phyloP scores from a whole-genome alignment of 164 flowering plant species.

The Pachysandra terminalis region DNA sequence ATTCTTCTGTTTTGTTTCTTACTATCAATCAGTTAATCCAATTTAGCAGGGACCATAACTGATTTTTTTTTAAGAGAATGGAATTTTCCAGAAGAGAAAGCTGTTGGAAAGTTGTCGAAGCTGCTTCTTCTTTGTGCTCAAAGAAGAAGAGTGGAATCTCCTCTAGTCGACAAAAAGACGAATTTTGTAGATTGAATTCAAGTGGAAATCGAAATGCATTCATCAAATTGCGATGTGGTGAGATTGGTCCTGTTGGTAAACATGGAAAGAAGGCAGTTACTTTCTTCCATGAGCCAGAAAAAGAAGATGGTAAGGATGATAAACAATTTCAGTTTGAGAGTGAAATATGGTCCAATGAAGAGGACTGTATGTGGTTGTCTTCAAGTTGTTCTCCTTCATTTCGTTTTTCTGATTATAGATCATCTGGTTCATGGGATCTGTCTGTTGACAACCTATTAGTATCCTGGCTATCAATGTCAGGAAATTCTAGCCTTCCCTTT shows the following conservation, averaged over 20 bases:
- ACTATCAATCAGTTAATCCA: slow-evolving; percentile 1
- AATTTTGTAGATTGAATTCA: too few relatives aligned
- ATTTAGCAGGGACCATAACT: slow-evolving; percentile 8
- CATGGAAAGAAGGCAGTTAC: slow-evolving; percentile 6
- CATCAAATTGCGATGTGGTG: not conserved
- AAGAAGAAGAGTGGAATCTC: slow-evolving; percentile 1
- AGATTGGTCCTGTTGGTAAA: not conserved
- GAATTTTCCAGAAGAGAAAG: slow-evolving; percentile 10
- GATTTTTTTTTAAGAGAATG: slow-evolving; percentile 15
- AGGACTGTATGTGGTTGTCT: slow-evolving; percentile 26
- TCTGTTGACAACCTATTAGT: slow-evolving; percentile 13
- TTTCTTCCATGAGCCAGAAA: slow-evolving; percentile 2
- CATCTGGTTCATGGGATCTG: not conserved
- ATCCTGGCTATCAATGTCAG: slow-evolving; percentile 15
- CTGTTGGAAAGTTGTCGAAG: not conserved
- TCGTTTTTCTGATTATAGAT: slow-evolving; percentile 9
- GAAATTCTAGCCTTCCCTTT: slow-evolving; percentile 1
- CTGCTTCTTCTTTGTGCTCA: slow-evolving; percentile 6
- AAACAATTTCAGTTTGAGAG: slow-evolving; percentile 12
- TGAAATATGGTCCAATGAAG: slow-evolving; percentile 14
- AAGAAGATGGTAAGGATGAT: slow-evolving; percentile 11
- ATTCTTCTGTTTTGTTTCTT: not conserved
- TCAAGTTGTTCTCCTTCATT: slow-evolving; percentile 21
- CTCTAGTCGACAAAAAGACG: too few relatives aligned
- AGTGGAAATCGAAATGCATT: not conserved